A percentile compares a stretch with the other conserved stretches of the same genome.
Evolutionary conservation across 148 eudicot genomes (phyloP).

Genomic region (Rhododendron ferrugineum): DNA sequence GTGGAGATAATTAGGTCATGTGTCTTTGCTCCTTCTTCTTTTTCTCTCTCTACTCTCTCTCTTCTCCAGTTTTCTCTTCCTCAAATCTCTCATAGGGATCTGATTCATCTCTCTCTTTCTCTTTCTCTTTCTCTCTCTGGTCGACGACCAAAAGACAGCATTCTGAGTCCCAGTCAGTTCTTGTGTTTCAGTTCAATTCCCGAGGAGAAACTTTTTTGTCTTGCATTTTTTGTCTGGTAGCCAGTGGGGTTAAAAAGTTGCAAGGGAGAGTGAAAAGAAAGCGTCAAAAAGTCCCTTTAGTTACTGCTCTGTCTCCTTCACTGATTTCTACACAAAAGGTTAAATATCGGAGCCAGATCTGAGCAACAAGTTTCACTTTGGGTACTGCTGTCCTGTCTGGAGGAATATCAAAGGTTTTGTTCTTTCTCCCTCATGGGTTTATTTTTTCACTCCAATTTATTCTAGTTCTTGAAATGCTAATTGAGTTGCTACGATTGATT

Average conservation of each 20-base stretch:
- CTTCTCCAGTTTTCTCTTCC: not conserved
- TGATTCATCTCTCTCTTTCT: conserved; percentile 10
- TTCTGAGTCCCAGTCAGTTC: not conserved
- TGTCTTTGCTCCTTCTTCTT: conserved; percentile 11
- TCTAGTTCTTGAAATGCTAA: too few species aligned
- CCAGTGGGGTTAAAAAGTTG: conserved; percentile 11
- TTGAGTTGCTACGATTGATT: not conserved
- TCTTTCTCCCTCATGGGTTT: conserved; percentile 5
- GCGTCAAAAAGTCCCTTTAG: not conserved
- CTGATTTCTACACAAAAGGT: not conserved
- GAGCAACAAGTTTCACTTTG: conserved; percentile 1
- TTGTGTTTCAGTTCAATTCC: conserved; percentile 33
- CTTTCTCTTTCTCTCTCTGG: not conserved
- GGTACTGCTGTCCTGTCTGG: not conserved
- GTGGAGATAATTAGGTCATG: conserved; percentile 22
- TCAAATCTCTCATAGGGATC: conserved; percentile 22
- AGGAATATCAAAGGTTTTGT: conserved; percentile 6
- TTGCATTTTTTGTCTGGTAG: conserved; percentile 20
- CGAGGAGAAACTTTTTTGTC: conserved; percentile 18
- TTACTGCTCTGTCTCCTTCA: not conserved
- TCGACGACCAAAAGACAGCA: conserved; percentile 18
- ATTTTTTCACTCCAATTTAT: not conserved
- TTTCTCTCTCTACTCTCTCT: not conserved
- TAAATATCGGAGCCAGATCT: conserved; percentile 12
- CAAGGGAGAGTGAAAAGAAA: conserved; percentile 10